These are phyloP conservation scores for Leccinum uliginosum DNA, from an alignment of 768 basidiomycete species.

Conservation along the genomic window DNA sequence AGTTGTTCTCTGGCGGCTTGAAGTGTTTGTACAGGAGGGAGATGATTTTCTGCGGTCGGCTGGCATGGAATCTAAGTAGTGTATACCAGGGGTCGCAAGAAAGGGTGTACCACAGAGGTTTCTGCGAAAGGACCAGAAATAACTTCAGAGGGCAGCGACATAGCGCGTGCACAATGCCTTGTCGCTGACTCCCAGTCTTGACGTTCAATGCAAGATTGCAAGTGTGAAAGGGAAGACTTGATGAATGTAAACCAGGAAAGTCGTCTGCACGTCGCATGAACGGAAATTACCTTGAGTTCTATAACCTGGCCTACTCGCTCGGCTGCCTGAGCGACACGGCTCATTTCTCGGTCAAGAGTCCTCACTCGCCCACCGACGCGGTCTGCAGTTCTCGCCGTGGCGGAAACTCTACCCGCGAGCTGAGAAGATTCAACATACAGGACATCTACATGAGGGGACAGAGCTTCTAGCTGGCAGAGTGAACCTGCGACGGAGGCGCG, in stretches of 20 bases:
- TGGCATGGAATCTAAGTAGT: constrained; percentile 28
- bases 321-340: constrained; percentile 81
- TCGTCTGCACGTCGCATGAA: constrained; percentile 21
- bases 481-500: constrained; percentile 62
- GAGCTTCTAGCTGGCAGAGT: constrained; percentile 54
- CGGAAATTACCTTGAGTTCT: constrained; percentile 75
- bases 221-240: constrained; percentile 60
- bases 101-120: constrained; percentile 69
- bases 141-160: constrained; percentile 76
- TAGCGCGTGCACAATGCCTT: constrained; percentile 85
- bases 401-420: constrained; percentile 55
- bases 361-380: constrained; percentile 90
- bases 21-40: constrained; percentile 82
- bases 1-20: constrained; percentile 70
- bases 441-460: constrained; percentile 61
- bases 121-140: constrained; percentile 84
- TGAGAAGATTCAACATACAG: constrained; percentile 53
- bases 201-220: constrained; percentile 60
- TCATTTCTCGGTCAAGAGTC: constrained; percentile 89
- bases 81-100: background rate
- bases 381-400: constrained; percentile 77
- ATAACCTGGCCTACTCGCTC: constrained; percentile 91
- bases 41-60: constrained; percentile 88
- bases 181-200: constrained; percentile 97
- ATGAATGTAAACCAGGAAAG: constrained; percentile 16